Evolutionary conservation across 176 grass and related monocot genomes (phyloP), one percentile per base, ranked within the genome.

Genomic region (Melocanna baccifera): DNA sequence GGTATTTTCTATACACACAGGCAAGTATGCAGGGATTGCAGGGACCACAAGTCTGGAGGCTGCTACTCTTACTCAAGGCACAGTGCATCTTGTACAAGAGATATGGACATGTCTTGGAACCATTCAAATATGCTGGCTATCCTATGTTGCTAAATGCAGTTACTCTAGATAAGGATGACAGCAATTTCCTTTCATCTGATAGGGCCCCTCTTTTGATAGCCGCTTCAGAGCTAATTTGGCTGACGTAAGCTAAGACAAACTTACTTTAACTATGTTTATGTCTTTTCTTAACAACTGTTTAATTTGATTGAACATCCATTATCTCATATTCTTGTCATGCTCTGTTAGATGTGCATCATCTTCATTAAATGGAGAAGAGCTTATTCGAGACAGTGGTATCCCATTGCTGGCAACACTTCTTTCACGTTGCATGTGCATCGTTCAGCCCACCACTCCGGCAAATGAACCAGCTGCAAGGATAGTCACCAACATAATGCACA

Each of bases 61-160:
- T 99, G 62, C 84, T 96, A 77, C 96, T 99, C 84, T 81, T 99
- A 84, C 85, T 99, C 40, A 96, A 95, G 72, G 93, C 92, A 80
- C 96, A 99, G 71, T 99, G 96, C 59, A 99, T 99, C 50, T 87
- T 99, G 88, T 99, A 99, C 83, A 94, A 91, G 78, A 91, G 96
- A 91, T 96, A 99, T 86, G 93, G 96, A 81, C 48, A 87, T 81
- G 81, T 99, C 32, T 76, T 99, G 88, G 93, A 99, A 84, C 96
- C 96, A 67, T 99, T 99, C 74, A 99, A 99, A 91, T 99, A 99
- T 87, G 96, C 96, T 78, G 96, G 96, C 71, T 99, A 99, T 80
- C 96, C 96, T 34, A 99, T 99, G 96, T 83, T 99, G 86, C 86
- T 99, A 71, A 99, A 90, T 89, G 90, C 96, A 71, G 90, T 96